Conservation (phyloP, 2,329 filamentous ascomycete genomes). For the Beauveria asiatica region DNA sequence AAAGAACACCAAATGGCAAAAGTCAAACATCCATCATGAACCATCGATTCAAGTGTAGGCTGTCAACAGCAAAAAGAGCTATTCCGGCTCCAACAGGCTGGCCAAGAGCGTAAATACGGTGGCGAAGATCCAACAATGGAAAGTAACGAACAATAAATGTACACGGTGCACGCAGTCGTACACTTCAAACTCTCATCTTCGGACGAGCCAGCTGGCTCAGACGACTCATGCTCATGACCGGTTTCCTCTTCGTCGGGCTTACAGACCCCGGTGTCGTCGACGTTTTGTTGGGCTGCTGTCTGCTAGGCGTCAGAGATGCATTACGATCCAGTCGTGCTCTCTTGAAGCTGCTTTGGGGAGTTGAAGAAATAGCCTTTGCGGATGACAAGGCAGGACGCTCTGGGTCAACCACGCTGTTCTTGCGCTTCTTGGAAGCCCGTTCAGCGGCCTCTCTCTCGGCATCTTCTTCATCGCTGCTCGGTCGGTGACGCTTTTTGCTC, state of each 20-base stretch:
- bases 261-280: constrained; percentile 20
- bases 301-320: constrained; percentile 17
- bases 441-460: constrained; percentile 38
- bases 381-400: constrained; percentile 46
- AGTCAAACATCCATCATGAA: not conserved
- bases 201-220: constrained; percentile 54
- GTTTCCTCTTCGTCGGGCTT: constrained; percentile 45
- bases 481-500: constrained; percentile 59
- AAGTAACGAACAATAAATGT: constrained; percentile 6
- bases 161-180: not conserved
- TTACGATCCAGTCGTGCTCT: constrained; percentile 25
- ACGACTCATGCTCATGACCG: constrained; percentile 47
- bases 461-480: constrained; percentile 48
- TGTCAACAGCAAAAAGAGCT: not conserved
- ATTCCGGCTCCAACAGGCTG: not conserved
- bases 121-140: not conserved
- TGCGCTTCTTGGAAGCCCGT: constrained; percentile 51
- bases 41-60: not conserved
- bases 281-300: constrained; percentile 10
- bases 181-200: constrained; percentile 41
- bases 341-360: constrained; percentile 26
- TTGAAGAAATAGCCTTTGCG: constrained; percentile 34
- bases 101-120: not conserved
- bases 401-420: constrained; percentile 34
- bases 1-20: not conserved